Base-by-base conservation (phyloP, 2,329 filamentous ascomycete genomes). In the Aspergillus proliferans region DNA sequence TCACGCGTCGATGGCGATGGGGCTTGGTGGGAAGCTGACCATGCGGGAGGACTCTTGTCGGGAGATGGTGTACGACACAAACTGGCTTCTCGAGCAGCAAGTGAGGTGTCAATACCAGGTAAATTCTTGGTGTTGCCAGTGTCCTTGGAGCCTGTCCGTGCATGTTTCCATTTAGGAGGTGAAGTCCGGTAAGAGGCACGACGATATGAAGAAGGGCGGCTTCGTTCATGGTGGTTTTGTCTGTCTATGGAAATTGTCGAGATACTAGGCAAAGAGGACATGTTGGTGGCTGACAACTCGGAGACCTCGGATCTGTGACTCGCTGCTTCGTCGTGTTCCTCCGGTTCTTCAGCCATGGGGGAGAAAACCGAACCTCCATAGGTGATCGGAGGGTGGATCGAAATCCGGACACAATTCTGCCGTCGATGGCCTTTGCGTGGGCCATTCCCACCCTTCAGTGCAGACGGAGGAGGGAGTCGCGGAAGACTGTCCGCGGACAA, bases 371-470 rank as follows among this genome's bases (percentile, higher is more conserved):
- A 54, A 1, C 61, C 59, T 4, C 61, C 59, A 41, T 69, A 69
- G 15, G 66, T 62, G 48, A 68, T 63, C 1, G 66, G 64, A 8
- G 63, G 65, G 43, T 66, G 60, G 26, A 66, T 69, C 1, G 70
- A 68, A 45, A 74, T 71, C 18, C 71, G 67, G 2, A 74, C 67
- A 47, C 69, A 73, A 43, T 73, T 72, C 36, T 73, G 70, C 34
- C 71, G 66, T 44, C 62, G 61, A 49, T 75, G 71, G 10, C 69
- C 67, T 47, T 68, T 70, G 24, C 66, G 64, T n/a, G 61, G 57
- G 1, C 60, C 60, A 8, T 59, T 65, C 3, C 59, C 57, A 6
- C 60, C 58, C 45, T 68, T 69, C 47, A 69, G 46, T 5, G 66
- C 66, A 4, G 67, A 70, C 18, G 59, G 52, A 33, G 66, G 46